These are phyloP conservation scores for Phlegmacium glaucopus DNA, from an alignment of 768 basidiomycete genomes.

Conservation along the genomic window DNA sequence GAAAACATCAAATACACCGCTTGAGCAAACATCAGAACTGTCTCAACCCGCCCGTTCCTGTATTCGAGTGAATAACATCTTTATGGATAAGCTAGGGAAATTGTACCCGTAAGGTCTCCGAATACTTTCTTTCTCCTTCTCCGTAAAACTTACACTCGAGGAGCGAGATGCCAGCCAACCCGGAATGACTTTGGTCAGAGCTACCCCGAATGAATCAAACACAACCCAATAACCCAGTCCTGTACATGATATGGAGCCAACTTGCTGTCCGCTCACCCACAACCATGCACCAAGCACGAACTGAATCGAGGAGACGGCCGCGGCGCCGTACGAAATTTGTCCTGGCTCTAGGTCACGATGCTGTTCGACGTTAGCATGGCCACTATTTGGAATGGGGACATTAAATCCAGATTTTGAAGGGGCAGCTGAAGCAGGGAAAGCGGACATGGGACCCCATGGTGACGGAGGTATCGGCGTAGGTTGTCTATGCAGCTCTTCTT, in stretches of 20 bases:
- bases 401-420: constrained; percentile 12
- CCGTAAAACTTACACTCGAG: constrained; percentile 14
- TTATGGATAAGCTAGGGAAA: constrained; percentile 1
- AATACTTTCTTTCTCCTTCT: constrained; percentile 39
- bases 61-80: constrained; percentile 3
- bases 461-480: constrained; percentile 62
- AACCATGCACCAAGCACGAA: constrained; percentile 69
- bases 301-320: constrained; percentile 35
- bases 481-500: constrained; percentile 47
- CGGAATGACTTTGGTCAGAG: constrained; percentile 42
- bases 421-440: constrained; percentile 26
- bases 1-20: constrained; percentile 93
- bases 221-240: constrained; percentile 96
- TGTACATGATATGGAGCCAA: constrained; percentile 82
- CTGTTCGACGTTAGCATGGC: neutral
- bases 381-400: constrained; percentile 1
- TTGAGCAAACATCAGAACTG: constrained; percentile 81
- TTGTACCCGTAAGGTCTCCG: constrained; percentile 55
- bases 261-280: constrained; percentile 89
- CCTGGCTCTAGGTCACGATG: constrained; percentile 8
- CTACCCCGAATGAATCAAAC: constrained; percentile 88
- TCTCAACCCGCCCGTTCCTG: constrained; percentile 66
- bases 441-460: constrained; percentile 63
- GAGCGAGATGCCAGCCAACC: constrained; percentile 33
- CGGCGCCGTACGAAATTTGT: constrained; percentile 17